phyloP scores from a whole-genome alignment of 2,329 filamentous ascomycete genomes.

The Pyricularia pennisetigena region DNA sequence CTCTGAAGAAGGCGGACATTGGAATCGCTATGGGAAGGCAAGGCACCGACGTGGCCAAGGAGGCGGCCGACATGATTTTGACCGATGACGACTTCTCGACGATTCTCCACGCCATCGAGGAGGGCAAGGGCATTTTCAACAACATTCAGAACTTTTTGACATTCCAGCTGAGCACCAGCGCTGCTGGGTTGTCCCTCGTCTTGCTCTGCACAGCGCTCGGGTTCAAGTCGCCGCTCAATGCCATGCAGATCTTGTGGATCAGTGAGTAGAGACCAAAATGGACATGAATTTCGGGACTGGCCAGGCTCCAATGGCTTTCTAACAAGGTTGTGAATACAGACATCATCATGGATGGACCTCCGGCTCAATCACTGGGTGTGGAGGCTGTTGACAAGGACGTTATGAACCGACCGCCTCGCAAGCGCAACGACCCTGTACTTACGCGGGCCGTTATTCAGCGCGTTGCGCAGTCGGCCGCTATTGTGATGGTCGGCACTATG shows the following conservation, averaged over 20 bases:
- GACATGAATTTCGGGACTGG: neutral
- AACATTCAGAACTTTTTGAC: constrained; percentile 99
- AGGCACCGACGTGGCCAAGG: constrained; percentile 95
- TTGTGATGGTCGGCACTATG: constrained; percentile 92
- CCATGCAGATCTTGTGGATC: constrained; percentile 99
- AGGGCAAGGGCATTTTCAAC: constrained; percentile 98
- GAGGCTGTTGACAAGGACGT: constrained; percentile 91
- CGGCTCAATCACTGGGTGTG: constrained; percentile 91
- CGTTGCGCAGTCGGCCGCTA: constrained; percentile 74
- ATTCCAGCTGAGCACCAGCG: constrained; percentile 95
- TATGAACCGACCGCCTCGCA: constrained; percentile 82
- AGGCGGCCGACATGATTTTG: constrained; percentile 87
- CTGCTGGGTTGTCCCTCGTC: constrained; percentile 83
- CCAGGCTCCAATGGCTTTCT: neutral
- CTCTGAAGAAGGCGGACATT: constrained; percentile 94
- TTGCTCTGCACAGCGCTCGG: constrained; percentile 87
- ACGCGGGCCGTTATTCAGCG: constrained; percentile 73
- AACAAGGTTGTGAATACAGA: constrained; percentile 45
- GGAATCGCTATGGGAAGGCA: constrained; percentile 94
- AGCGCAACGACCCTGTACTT: constrained; percentile 82
- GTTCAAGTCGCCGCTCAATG: constrained; percentile 91
- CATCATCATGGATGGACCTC: constrained; percentile 98
- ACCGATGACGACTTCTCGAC: constrained; percentile 86
- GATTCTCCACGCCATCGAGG: constrained; percentile 90
- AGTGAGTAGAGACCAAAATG: constrained; percentile 52